Evolutionary conservation across 331 rosid species (phyloP).

Genomic region (Acacia concinna): DNA sequence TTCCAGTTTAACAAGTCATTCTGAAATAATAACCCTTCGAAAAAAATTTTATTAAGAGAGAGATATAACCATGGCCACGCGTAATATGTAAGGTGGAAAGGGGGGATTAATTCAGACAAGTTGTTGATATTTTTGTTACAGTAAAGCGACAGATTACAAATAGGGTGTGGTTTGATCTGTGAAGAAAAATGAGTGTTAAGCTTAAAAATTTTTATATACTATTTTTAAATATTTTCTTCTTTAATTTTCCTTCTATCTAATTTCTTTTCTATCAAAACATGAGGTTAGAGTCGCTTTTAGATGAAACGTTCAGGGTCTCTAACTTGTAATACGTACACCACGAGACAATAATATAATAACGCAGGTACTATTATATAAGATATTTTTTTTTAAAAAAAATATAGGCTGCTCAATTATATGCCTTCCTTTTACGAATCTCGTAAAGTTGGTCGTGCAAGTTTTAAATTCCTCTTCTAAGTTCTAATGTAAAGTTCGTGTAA

Average conservation of each 20-base stretch:
- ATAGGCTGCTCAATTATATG: not conserved
- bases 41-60: not conserved
- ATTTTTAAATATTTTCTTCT: no score
- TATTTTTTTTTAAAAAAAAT: no score
- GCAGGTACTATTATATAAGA: not conserved
- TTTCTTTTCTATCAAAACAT: no score
- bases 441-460: not conserved
- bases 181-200: no score
- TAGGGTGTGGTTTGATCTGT: no score
- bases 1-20: not conserved
- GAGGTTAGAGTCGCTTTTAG: not conserved
- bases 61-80: not conserved
- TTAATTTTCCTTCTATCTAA: no score
- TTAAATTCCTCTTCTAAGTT: not conserved
- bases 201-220: no score
- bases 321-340: not conserved
- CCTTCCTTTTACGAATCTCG: not conserved
- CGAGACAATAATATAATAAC: not conserved
- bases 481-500: not conserved
- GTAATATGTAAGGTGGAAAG: not conserved
- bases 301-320: not conserved
- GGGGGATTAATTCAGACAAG: not conserved
- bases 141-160: not conserved
- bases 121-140: not conserved
- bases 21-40: not conserved